phyloP scores from a whole-genome alignment of 108 stramenopile species.

The Cylindrotheca fusiformis region DNA sequence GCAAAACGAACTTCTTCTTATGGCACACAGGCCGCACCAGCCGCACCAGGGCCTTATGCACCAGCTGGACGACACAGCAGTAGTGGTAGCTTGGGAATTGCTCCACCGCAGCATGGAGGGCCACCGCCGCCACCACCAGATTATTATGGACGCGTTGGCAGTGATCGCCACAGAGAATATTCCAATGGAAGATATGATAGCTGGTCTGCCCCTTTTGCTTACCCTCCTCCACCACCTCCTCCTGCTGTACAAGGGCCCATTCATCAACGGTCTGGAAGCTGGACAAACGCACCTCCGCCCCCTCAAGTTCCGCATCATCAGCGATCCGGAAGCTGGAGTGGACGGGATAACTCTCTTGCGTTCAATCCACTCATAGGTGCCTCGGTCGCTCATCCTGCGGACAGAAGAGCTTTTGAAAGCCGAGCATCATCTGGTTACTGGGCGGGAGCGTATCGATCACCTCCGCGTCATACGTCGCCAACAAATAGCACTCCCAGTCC shows the following conservation, averaged over 20 bases:
- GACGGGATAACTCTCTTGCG: conserved; percentile 27
- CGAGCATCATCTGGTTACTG: conserved; percentile 35
- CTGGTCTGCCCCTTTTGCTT: conserved; percentile 19
- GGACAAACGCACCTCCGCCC: conserved; percentile 17
- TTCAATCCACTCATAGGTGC: conserved; percentile 58
- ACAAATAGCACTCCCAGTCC: conserved; percentile 24
- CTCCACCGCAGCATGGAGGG: conserved; percentile 31
- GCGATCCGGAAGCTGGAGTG: conserved; percentile 32
- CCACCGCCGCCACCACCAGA: conserved; percentile 35
- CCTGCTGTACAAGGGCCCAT: conserved; percentile 4
- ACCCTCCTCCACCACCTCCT: conserved; percentile 22
- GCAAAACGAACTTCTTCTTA: conserved; percentile 2
- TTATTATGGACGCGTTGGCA: conserved; percentile 29
- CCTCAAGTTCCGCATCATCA: conserved; percentile 27
- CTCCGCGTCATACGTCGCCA: conserved; percentile 11
- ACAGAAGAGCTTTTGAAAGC: conserved; percentile 21
- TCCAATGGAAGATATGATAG: conserved; percentile 37
- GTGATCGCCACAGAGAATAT: conserved; percentile 17
- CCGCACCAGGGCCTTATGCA: background rate
- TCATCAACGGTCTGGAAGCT: conserved; percentile 37
- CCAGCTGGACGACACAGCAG: conserved; percentile 26
- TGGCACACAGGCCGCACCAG: background rate
- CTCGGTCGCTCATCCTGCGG: conserved; percentile 35
- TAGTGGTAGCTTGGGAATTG: conserved; percentile 36
- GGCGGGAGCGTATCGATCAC: conserved; percentile 29